Conservation (phyloP, 2,329 filamentous ascomycete species). For the Aureobasidium sp. region DNA sequence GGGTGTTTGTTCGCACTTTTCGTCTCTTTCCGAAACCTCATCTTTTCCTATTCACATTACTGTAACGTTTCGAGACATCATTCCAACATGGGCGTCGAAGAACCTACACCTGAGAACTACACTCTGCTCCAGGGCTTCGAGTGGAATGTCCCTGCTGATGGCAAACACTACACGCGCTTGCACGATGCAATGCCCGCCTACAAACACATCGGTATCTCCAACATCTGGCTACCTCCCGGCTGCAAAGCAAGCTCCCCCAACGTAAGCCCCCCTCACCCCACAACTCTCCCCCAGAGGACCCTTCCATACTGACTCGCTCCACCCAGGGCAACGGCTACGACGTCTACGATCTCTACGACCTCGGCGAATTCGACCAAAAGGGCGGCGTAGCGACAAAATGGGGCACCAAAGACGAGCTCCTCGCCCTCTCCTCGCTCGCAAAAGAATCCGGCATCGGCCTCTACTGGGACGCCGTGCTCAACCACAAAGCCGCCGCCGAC, state of each 20-base stretch:
- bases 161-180: conserved; percentile 54
- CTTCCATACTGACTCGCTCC: not conserved
- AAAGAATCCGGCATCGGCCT: conserved; percentile 46
- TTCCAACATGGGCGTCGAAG: conserved; percentile 14
- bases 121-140: conserved; percentile 62
- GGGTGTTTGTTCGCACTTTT: not conserved
- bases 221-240: conserved; percentile 59
- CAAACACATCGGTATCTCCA: conserved; percentile 51
- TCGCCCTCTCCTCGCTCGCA: conserved; percentile 43
- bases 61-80: not conserved
- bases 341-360: conserved; percentile 48
- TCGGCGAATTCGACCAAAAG: conserved; percentile 62
- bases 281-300: not conserved
- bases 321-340: conserved; percentile 49
- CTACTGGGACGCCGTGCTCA: conserved; percentile 62
- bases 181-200: conserved; percentile 43
- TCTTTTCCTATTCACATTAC: not conserved
- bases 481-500: conserved; percentile 61
- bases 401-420: conserved; percentile 54
- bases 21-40: not conserved
- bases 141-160: conserved; percentile 58
- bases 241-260: conserved; percentile 52
- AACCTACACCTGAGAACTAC: conserved; percentile 20
- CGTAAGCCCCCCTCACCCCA: not conserved
- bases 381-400: conserved; percentile 55